Evolutionary conservation across 805 yeast genomes (phyloP).

Genomic region (Metschnikowia arizonensis): DNA sequence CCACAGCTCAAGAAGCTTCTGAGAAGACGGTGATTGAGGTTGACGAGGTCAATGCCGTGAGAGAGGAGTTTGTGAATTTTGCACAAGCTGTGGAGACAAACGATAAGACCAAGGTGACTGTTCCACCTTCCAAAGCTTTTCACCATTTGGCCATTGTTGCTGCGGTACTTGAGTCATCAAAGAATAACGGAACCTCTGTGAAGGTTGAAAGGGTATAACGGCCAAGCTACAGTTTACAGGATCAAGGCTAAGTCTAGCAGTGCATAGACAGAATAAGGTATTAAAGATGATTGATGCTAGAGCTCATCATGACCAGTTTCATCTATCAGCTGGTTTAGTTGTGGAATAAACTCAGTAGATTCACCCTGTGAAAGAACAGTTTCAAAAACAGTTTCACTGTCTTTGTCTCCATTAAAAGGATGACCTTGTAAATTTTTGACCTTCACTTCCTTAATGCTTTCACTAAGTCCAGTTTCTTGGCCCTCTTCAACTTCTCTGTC

Average conservation of each 20-base stretch:
- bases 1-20: constrained; percentile 47
- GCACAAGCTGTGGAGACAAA: constrained; percentile 56
- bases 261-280: neutral
- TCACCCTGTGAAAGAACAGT: too few species aligned
- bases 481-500: too few species aligned
- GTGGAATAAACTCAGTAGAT: too few species aligned
- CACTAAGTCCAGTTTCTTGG: too few species aligned
- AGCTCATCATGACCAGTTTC: neutral
- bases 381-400: too few species aligned
- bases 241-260: neutral
- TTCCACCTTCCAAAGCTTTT: constrained; percentile 76
- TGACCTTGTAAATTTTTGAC: too few species aligned
- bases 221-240: neutral
- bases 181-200: constrained; percentile 48
- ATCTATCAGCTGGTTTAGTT: neutral
- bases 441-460: too few species aligned
- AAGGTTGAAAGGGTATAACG: constrained; percentile 35
- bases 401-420: too few species aligned
- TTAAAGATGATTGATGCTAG: neutral
- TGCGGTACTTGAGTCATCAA: constrained; percentile 74
- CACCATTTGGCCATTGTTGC: constrained; percentile 90
- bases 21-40: constrained; percentile 38
- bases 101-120: constrained; percentile 54
- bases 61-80: constrained; percentile 47
- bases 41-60: constrained; percentile 42